Evolutionary conservation across 768 basidiomycete genomes (phyloP).

Genomic region (Leccinellum albellum): DNA sequence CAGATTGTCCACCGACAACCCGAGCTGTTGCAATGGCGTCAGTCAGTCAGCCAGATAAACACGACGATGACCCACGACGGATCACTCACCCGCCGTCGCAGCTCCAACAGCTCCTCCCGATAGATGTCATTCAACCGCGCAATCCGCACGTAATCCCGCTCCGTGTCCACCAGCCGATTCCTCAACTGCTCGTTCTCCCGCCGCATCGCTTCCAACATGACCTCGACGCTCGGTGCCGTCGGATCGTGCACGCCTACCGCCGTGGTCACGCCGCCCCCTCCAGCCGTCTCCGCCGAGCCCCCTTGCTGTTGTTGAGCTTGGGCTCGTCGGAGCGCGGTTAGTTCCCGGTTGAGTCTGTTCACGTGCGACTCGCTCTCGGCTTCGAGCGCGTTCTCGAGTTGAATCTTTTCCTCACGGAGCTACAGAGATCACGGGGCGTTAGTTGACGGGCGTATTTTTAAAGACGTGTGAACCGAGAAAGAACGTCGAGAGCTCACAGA

Average conservation of each 20-base stretch:
- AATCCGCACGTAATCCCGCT: conserved; percentile 73
- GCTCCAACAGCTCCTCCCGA: conserved; percentile 78
- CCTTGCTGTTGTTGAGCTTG: conserved; percentile 35
- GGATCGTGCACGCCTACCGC: conserved; percentile 27
- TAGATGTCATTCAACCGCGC: conserved; percentile 78
- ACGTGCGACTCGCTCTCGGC: conserved; percentile 86
- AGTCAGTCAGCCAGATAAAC: background rate
- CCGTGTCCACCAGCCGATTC: conserved; percentile 63
- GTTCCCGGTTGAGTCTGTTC: conserved; percentile 67
- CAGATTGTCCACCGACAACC: conserved; percentile 58
- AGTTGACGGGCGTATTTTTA: no score
- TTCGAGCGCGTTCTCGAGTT: conserved; percentile 75
- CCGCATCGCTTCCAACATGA: conserved; percentile 72
- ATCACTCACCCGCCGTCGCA: conserved; percentile 64
- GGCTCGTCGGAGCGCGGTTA: conserved; percentile 60
- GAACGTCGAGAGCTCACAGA: no score
- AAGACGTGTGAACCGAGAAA: no score
- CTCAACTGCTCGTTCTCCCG: conserved; percentile 77
- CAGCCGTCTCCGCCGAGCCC: background rate
- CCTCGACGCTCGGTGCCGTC: conserved; percentile 42
- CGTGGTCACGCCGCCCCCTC: background rate
- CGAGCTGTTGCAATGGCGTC: conserved; percentile 14
- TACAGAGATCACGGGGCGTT: conserved; percentile 22
- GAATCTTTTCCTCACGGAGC: conserved; percentile 84
- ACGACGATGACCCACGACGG: no score